Percentiles rank a stretch among this genome's conserved stretches.
Conservation (phyloP, 768 basidiomycete species). For the Tricholoma flavovirens region DNA sequence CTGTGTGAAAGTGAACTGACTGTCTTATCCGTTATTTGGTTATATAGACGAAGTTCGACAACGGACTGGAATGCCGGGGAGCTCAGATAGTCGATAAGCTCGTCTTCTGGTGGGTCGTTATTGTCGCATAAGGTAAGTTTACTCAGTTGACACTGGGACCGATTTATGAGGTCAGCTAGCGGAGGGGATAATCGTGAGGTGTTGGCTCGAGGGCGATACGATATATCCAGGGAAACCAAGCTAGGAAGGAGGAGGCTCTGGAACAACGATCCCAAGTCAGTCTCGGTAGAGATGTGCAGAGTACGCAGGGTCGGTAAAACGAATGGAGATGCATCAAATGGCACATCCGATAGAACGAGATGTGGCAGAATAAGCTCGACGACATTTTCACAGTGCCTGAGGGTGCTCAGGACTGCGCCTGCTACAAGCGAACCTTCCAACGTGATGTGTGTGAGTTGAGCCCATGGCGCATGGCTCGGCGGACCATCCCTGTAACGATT, state of each 20-base stretch:
- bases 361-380: background rate
- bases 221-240: background rate
- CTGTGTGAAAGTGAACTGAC: background rate
- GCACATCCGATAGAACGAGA: background rate
- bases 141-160: background rate
- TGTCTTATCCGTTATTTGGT: background rate
- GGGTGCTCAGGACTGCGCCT: background rate
- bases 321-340: background rate
- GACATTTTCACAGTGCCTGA: background rate
- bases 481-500: background rate
- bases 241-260: slow-evolving; percentile 1
- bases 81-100: background rate
- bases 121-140: background rate
- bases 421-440: background rate
- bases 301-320: background rate
- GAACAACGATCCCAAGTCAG: background rate
- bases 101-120: background rate
- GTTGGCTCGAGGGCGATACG: background rate
- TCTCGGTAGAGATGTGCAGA: background rate
- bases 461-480: slow-evolving; percentile 3
- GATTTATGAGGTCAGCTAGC: background rate
- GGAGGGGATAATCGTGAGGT: background rate
- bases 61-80: background rate
- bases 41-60: background rate
- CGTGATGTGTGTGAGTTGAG: slow-evolving; percentile 3